Percentiles rank a stretch among this genome's conserved stretches.
phyloP scores from a whole-genome alignment of 164 flowering plant species.

The Piper longum region DNA sequence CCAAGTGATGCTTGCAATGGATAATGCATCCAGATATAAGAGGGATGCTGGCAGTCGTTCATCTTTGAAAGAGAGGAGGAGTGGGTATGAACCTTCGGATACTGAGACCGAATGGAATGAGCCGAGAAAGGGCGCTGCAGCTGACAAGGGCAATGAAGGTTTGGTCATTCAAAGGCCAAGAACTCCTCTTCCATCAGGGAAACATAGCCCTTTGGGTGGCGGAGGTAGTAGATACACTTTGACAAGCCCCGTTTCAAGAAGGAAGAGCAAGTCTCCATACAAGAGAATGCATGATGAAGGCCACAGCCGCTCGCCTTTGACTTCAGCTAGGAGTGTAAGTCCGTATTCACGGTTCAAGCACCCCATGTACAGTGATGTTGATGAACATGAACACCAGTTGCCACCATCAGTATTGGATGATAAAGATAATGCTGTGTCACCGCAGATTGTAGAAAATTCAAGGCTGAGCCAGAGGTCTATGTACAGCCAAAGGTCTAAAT shows the following conservation, averaged over 20 bases:
- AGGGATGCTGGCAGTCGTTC: constrained; percentile 14
- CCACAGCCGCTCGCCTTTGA: not conserved
- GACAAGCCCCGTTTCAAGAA: constrained; percentile 1
- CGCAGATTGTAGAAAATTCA: constrained; percentile 3
- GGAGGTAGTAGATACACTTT: not conserved
- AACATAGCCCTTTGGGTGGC: constrained; percentile 12
- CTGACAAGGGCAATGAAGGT: constrained; percentile 1
- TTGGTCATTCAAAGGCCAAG: constrained; percentile 3
- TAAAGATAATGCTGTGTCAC: constrained; percentile 4
- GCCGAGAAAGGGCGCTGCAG: constrained; percentile 24
- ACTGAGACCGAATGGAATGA: constrained; percentile 53
- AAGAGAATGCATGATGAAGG: constrained; percentile 1
- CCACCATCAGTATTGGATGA: constrained; percentile 4
- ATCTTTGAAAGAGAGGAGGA: constrained; percentile 19
- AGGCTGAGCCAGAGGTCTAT: constrained; percentile 14
- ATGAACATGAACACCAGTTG: constrained; percentile 6
- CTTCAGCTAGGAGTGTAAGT: not conserved
- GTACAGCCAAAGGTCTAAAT: constrained; percentile 24
- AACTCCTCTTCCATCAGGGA: constrained; percentile 7
- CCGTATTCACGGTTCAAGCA: not conserved
- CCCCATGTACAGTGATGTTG: not conserved
- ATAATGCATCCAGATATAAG: constrained; percentile 12
- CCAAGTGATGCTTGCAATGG: constrained; percentile 14
- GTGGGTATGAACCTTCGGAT: constrained; percentile 72
- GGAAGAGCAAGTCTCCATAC: constrained; percentile 5